Evolutionary conservation across 2,329 filamentous ascomycete genomes (phyloP), one percentile per base, ranked within the genome.

Genomic region (Aspergillus thermomutatus): DNA sequence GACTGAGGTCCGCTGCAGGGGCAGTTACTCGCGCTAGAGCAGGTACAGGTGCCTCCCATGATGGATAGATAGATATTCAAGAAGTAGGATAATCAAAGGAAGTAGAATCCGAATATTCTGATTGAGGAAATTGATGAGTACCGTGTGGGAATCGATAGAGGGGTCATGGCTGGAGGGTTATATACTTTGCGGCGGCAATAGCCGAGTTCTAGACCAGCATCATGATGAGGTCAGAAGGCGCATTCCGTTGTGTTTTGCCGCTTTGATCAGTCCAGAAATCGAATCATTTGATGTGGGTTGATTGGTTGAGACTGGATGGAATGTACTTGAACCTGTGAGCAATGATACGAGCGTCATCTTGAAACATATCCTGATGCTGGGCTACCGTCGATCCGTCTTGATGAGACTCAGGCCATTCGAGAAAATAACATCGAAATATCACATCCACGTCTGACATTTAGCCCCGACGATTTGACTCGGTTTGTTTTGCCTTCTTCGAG

Each of bases 1-100:
- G 50, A 62, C 48, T 68, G 62, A 21, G 67, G 56, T 53, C 72
- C 72, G 11, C 57, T 60, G 60, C 72, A 75, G 57, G 53, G 61
- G 54, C 72, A 75, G 49, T 54, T 66, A n/a, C 61, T 60, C 64
- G 71, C 70, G 19, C 66, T 58, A 65, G 69, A 68, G 55, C 72
- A 75, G 52, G 56, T 64, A 52, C 72, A 75, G 47, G 57, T 63
- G 50, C 71, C 75, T 46, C 60, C 69, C 72, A 74, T 74, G 50
- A 11, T 70, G 56, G 27, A 43, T 25, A 47, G 27, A 28, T 55
- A 43, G 49, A 19, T 49, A 17, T 47, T 26, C 49, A 53, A 31
- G 34, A 23, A 23, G 55, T 6, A 43, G 37, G 40, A 31, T 53
- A 43, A 51, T 19, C 31, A 27, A 21, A 40, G 37, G 26, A 9